Evolutionary conservation across 2,329 filamentous ascomycete genomes (phyloP), one percentile per base, ranked within the genome.

Genomic region (Talaromyces albobiverticillius): DNA sequence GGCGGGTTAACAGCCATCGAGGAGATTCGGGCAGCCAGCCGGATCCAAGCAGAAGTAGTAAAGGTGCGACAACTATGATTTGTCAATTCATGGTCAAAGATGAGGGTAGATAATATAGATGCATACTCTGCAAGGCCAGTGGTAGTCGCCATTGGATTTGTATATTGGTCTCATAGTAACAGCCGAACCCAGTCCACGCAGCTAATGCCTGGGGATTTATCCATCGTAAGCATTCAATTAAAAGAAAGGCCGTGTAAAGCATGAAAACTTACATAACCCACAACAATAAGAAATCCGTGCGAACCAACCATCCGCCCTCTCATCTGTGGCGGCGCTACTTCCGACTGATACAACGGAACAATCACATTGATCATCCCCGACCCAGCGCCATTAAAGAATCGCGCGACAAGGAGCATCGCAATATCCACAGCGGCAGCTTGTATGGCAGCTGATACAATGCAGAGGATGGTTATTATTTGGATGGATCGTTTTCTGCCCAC

Each of bases 361-460:
- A 51, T 14, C 4, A 20, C 34, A 41, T 38, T 41, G 13, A 42
- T 51, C 48, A 51, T 51, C 10, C 16, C 34, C 18, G 20, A 41
- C 16, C 48, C 48, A 13, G 26, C 18, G 1, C 62, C 63, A 23
- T 59, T 63, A 1, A 65, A 38, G 10, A 60, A 51, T 13, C 63
- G 57, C 0, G 54, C 61, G 7, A 62, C 57, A 11, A 62, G 51
- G 3, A 62, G 52, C 61, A 63, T 62, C 14, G 48, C 59, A 22
- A 63, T 61, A 25, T 62, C 57, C 23, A 59, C 57, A 8, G 61
- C 58, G 3, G 54, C 59, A 13, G 56, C 59, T 36, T 62, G 57
- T 11, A 65, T 25, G 3, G 59, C 51, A 11, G 58, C 61, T 1
- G 60, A 53, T 7, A 63, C 31, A 23, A 63, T 40, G n/a, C 53